Evolutionary conservation across 148 eudicot species (phyloP).

Genomic region (Vaccinium vitisidaea): DNA sequence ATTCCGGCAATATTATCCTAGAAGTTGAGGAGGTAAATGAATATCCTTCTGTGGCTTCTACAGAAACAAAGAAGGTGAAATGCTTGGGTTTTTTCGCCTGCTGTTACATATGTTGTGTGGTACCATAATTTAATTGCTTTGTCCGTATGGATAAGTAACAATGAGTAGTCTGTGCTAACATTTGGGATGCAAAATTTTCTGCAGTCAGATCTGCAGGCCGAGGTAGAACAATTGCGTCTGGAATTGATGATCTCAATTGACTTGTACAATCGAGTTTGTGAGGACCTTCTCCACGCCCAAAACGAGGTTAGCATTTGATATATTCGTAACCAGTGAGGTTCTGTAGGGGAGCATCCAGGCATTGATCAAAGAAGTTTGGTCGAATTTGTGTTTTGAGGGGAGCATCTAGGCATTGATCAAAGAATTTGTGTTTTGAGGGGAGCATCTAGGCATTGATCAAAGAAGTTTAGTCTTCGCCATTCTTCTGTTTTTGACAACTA

Average conservation of each 20-base stretch:
- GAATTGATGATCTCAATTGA: conserved; percentile 56
- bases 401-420: too few species aligned
- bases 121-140: background rate
- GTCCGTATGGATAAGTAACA: background rate
- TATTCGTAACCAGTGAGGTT: background rate
- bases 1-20: too few species aligned
- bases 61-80: conserved; percentile 40
- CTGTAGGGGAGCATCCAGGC: background rate
- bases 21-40: too few species aligned
- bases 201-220: conserved; percentile 60
- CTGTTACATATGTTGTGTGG: background rate
- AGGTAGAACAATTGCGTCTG: conserved; percentile 53
- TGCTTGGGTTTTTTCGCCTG: background rate
- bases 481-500: too few species aligned
- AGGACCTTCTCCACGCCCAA: conserved; percentile 66
- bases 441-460: too few species aligned
- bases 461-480: too few species aligned
- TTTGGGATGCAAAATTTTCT: conserved; percentile 10
- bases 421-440: too few species aligned
- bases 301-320: conserved; percentile 45
- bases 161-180: background rate
- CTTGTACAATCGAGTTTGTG: conserved; percentile 72
- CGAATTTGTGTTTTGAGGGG: too few species aligned
- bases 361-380: too few species aligned
- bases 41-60: conserved; percentile 31